These are phyloP conservation scores for Dictyostelium capitatum DNA, from an alignment of 78 protist genomes.

Conservation along the genomic window DNA sequence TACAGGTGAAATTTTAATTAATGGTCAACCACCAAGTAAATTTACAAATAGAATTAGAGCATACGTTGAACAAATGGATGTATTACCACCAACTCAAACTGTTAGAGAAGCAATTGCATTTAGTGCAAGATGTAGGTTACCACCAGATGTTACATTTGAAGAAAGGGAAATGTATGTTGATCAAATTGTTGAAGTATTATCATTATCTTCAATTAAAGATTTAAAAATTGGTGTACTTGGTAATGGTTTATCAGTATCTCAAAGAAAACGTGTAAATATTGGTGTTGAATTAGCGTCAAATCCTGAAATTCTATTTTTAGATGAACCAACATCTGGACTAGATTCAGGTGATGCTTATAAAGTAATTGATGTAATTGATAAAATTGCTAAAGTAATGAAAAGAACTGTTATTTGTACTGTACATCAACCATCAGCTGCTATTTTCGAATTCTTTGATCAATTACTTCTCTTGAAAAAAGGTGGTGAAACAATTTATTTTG, in stretches of 20 bases:
- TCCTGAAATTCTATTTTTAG: slow-evolving; percentile 62
- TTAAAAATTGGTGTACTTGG: slow-evolving; percentile 63
- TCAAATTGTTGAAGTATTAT: slow-evolving; percentile 51
- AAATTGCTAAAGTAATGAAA: slow-evolving; percentile 38
- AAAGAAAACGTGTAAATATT: slow-evolving; percentile 76
- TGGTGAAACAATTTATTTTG: slow-evolving; percentile 83
- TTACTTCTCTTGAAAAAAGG: slow-evolving; percentile 88
- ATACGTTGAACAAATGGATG: slow-evolving; percentile 79
- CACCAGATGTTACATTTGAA: slow-evolving; percentile 6
- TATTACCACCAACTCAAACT: slow-evolving; percentile 79
- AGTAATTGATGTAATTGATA: slow-evolving; percentile 38
- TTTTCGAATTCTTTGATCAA: slow-evolving; percentile 81
- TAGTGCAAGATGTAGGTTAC: slow-evolving; percentile 63
- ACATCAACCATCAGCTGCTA: slow-evolving; percentile 92
- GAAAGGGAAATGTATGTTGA: slow-evolving; percentile 5
- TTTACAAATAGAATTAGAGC: slow-evolving; percentile 39
- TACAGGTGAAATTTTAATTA: slow-evolving; percentile 52
- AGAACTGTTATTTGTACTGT: slow-evolving; percentile 86
- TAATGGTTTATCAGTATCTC: slow-evolving; percentile 72
- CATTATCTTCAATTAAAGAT: slow-evolving; percentile 30
- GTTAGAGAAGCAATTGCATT: slow-evolving; percentile 74
- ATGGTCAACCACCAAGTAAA: slow-evolving; percentile 55
- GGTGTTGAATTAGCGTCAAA: slow-evolving; percentile 69
- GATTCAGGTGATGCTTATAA: slow-evolving; percentile 79
- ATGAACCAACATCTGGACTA: slow-evolving; percentile 86